Conservation (phyloP, 257 asterid species). For the Primulina huaijiensis region DNA sequence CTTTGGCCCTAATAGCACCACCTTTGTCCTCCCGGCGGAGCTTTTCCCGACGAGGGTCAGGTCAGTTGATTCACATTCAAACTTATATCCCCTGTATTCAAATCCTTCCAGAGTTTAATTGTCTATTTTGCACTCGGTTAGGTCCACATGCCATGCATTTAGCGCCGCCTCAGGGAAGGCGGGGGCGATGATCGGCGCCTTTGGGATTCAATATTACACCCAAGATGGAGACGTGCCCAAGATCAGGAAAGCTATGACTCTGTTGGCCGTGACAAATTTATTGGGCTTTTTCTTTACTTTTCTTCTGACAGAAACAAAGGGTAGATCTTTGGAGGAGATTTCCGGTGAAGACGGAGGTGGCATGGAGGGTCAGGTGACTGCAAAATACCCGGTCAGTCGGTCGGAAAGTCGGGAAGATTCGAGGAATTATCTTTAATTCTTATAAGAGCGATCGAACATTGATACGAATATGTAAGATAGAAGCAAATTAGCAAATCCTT, state of each 20-base stretch:
- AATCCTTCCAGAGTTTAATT: too few species aligned
- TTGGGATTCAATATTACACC: slow-evolving; percentile 37
- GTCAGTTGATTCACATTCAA: not conserved
- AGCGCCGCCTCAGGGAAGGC: slow-evolving; percentile 50
- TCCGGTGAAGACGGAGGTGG: slow-evolving; percentile 37
- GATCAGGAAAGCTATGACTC: slow-evolving; percentile 36
- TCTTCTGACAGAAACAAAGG: slow-evolving; percentile 39
- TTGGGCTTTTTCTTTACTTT: slow-evolving; percentile 38
- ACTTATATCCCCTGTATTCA: not conserved
- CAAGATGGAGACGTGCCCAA: slow-evolving; percentile 18
- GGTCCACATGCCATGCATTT: slow-evolving; percentile 41
- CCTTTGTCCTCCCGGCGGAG: slow-evolving; percentile 46
- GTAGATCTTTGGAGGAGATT: slow-evolving; percentile 43
- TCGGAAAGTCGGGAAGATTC: slow-evolving; percentile 31
- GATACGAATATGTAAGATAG: not conserved
- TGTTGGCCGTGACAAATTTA: slow-evolving; percentile 31
- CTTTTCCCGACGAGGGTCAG: slow-evolving; percentile 41
- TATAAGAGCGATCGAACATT: too few species aligned
- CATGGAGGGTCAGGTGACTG: slow-evolving; percentile 13
- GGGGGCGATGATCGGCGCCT: slow-evolving; percentile 45
- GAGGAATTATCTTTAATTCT: slow-evolving; percentile 6
- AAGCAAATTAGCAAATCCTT: not conserved
- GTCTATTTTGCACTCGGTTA: not conserved
- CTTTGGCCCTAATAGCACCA: slow-evolving; percentile 45
- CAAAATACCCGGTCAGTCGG: slow-evolving; percentile 5